Conservation (phyloP, 1,284 basidiomycete species). For the Sporisorium exsertum region DNA sequence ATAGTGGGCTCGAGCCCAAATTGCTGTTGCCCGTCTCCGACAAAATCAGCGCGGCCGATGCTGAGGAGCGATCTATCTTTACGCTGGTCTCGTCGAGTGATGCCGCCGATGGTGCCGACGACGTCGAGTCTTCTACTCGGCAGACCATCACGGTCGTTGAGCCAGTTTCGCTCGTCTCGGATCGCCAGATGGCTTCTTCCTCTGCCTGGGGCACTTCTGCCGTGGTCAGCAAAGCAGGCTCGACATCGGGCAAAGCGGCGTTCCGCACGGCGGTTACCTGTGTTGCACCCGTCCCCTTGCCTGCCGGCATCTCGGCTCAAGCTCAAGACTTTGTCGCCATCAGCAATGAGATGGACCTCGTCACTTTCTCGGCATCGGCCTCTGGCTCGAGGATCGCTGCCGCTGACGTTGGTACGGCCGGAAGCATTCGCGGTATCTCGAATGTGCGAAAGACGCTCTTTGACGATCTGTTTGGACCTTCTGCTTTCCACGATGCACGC, state of each 20-base stretch:
- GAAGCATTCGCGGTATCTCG: constrained; percentile 76
- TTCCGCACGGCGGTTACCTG: constrained; percentile 27
- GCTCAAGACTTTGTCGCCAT: constrained; percentile 46
- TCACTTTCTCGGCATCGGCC: constrained; percentile 48
- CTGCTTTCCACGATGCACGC: constrained; percentile 70
- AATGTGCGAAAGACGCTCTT: constrained; percentile 79
- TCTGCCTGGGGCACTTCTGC: constrained; percentile 3
- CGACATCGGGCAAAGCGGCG: constrained; percentile 1
- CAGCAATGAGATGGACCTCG: constrained; percentile 50
- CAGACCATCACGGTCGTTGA: constrained; percentile 33
- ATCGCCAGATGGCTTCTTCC: constrained; percentile 29
- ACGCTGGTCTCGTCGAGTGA: constrained; percentile 20
- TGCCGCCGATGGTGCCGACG: background rate
- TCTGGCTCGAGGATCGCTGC: constrained; percentile 25
- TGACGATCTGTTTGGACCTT: constrained; percentile 84
- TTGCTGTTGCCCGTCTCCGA: constrained; percentile 17
- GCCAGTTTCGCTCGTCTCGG: constrained; percentile 38
- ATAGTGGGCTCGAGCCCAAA: constrained; percentile 17
- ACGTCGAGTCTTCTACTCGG: constrained; percentile 3
- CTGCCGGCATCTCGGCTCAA: constrained; percentile 12
- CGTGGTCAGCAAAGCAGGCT: constrained; percentile 6
- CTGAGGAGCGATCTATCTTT: constrained; percentile 19
- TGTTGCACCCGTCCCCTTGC: constrained; percentile 28
- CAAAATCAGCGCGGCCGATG: constrained; percentile 2
- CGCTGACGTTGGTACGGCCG: constrained; percentile 26